Conservation (phyloP, 2,329 filamentous ascomycete genomes). For the Teratosphaeria destructans region DNA sequence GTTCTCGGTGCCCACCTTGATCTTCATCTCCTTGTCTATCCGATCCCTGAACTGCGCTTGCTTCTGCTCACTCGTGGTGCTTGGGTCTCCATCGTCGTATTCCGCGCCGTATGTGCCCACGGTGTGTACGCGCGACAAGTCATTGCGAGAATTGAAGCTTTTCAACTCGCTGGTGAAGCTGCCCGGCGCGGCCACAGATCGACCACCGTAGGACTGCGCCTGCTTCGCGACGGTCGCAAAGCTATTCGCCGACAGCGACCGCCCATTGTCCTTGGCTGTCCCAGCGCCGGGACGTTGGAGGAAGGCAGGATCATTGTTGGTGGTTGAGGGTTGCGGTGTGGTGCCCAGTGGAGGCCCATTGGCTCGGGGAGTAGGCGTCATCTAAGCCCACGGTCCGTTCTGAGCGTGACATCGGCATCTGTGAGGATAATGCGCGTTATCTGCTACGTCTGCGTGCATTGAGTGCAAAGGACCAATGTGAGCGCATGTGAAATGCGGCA, state of each 20-base stretch:
- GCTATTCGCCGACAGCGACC: slow-evolving; percentile 44
- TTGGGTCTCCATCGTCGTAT: slow-evolving; percentile 46
- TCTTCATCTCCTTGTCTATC: slow-evolving; percentile 92
- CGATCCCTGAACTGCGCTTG: slow-evolving; percentile 69
- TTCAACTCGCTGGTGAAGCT: slow-evolving; percentile 77
- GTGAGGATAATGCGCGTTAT: slow-evolving; percentile 4
- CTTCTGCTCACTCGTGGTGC: slow-evolving; percentile 53
- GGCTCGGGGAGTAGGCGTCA: slow-evolving; percentile 25
- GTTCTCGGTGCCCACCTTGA: slow-evolving; percentile 95
- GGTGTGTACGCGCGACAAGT: slow-evolving; percentile 47
- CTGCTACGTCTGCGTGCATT: slow-evolving; percentile 19
- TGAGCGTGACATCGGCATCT: slow-evolving; percentile 3
- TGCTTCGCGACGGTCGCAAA: slow-evolving; percentile 43
- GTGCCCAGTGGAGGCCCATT: slow-evolving; percentile 15
- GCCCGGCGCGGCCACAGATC: slow-evolving; percentile 53
- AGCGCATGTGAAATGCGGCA: slow-evolving; percentile 1
- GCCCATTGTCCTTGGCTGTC: slow-evolving; percentile 39
- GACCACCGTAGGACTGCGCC: slow-evolving; percentile 52
- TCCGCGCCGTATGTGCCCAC: slow-evolving; percentile 36
- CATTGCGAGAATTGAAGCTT: slow-evolving; percentile 55
- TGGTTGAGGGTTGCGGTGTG: background rate
- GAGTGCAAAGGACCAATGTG: slow-evolving; percentile 7
- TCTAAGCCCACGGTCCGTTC: slow-evolving; percentile 27
- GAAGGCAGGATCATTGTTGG: slow-evolving; percentile 24
- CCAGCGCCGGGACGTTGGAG: slow-evolving; percentile 26